Percentiles rank a stretch among this genome's conserved stretches.
Conservation (phyloP, 495 filamentous ascomycete species). For the Amniculicola lignicola region DNA sequence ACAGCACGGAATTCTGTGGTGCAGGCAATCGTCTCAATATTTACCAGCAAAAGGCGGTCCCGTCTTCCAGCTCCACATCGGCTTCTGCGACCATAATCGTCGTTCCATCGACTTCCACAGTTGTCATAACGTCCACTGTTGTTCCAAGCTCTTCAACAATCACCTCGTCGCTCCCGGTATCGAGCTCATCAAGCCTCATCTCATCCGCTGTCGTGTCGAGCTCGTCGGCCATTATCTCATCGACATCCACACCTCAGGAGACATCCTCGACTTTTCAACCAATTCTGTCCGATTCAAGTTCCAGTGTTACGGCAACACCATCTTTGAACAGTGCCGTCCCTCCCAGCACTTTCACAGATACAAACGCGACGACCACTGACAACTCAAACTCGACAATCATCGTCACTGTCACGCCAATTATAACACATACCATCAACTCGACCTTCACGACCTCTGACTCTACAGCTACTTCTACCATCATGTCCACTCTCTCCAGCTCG, state of each 20-base stretch:
- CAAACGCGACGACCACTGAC: no score
- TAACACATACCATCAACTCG: not conserved
- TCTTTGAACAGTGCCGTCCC: not conserved
- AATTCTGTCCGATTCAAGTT: not conserved
- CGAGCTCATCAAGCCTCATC: not conserved
- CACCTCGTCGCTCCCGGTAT: not conserved
- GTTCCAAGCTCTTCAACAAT: conserved; percentile 4
- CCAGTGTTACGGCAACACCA: not conserved
- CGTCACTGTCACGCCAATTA: not conserved
- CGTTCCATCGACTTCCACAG: no score
- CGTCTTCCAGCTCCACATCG: not conserved
- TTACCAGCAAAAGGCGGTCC: conserved; percentile 12
- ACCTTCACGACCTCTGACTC: no score
- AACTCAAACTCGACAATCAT: not conserved
- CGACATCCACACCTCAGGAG: not conserved
- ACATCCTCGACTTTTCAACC: not conserved
- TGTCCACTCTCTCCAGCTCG: not conserved
- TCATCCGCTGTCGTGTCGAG: not conserved
- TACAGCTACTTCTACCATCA: not conserved
- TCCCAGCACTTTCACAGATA: no score
- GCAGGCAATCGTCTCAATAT: conserved; percentile 32
- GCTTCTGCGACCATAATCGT: no score
- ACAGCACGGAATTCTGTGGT: conserved; percentile 34
- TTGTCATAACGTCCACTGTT: conserved; percentile 5
- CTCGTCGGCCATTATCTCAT: not conserved